A percentile compares a stretch with the other conserved stretches of the same genome.
These are phyloP conservation scores for Oenanthe sinensis DNA, from an alignment of 129 eudicot species.

Conservation along the genomic window DNA sequence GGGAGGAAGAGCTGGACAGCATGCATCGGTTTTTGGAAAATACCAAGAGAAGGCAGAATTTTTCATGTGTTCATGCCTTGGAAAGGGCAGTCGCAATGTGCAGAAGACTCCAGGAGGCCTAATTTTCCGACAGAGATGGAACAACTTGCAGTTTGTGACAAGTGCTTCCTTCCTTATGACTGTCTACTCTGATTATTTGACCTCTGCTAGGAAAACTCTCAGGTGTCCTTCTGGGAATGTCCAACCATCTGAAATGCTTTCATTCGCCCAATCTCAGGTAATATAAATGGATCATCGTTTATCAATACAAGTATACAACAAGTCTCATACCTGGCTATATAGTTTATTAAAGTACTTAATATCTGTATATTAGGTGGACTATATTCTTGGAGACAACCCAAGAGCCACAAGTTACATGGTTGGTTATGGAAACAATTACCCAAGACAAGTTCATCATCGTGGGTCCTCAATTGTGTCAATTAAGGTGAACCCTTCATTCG, in stretches of 20 bases:
- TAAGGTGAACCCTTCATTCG: slow-evolving; percentile 70
- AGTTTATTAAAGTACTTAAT: no score
- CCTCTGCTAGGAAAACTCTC: slow-evolving; percentile 63
- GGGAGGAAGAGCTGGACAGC: slow-evolving; percentile 62
- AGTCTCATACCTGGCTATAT: not conserved
- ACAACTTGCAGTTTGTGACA: slow-evolving; percentile 89
- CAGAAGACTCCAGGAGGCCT: slow-evolving; percentile 94
- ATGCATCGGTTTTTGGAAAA: slow-evolving; percentile 48
- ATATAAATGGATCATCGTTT: not conserved
- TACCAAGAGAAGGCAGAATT: slow-evolving; percentile 86
- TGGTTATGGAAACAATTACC: slow-evolving; percentile 85
- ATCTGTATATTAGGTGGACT: slow-evolving; percentile 51
- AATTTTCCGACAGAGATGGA: slow-evolving; percentile 82
- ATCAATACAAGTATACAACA: no score
- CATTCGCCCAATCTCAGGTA: slow-evolving; percentile 85
- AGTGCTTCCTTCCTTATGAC: slow-evolving; percentile 86
- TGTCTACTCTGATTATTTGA: slow-evolving; percentile 76
- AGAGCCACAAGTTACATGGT: slow-evolving; percentile 99
- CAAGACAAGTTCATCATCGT: slow-evolving; percentile 84
- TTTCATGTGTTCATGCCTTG: slow-evolving; percentile 90
- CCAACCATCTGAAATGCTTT: slow-evolving; percentile 61
- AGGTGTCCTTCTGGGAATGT: slow-evolving; percentile 55
- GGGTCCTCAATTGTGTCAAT: slow-evolving; percentile 91
- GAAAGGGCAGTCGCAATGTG: slow-evolving; percentile 61
- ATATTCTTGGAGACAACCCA: slow-evolving; percentile 93